These are phyloP conservation scores for Austroboletus rostrupii DNA, from an alignment of 1,284 basidiomycete genomes.

Conservation along the genomic window DNA sequence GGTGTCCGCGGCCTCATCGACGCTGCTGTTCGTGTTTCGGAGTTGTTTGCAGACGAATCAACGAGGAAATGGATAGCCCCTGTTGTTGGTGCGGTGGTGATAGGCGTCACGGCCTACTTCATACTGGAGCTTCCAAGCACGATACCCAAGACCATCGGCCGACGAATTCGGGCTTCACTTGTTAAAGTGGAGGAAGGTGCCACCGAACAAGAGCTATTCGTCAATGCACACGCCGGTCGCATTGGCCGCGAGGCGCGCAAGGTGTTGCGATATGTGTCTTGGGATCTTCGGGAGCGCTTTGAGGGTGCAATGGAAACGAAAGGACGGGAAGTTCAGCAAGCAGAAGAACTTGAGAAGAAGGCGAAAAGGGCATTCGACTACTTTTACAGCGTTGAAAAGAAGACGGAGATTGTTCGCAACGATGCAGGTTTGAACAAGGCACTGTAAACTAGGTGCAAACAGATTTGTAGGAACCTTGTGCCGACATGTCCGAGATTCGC, in stretches of 20 bases:
- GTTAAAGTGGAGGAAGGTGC: constrained; percentile 37
- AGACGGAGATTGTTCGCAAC: constrained; percentile 55
- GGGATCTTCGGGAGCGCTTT: constrained; percentile 89
- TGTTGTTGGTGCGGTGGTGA: constrained; percentile 70
- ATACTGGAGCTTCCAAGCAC: constrained; percentile 86
- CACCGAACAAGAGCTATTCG: constrained; percentile 51
- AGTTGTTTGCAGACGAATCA: constrained; percentile 80
- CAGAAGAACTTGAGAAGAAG: constrained; percentile 71
- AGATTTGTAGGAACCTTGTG: background rate
- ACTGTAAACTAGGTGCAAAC: constrained; percentile 11
- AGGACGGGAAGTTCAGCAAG: constrained; percentile 70
- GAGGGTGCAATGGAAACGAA: constrained; percentile 75
- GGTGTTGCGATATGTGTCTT: constrained; percentile 88
- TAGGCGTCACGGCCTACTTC: constrained; percentile 81
- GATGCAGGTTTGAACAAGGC: constrained; percentile 28
- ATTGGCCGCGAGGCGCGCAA: constrained; percentile 89
- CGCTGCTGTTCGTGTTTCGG: constrained; percentile 66
- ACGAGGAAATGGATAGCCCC: constrained; percentile 88
- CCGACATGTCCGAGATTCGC: background rate
- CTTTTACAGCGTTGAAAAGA: constrained; percentile 60
- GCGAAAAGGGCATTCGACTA: constrained; percentile 71
- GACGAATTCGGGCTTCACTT: constrained; percentile 66
- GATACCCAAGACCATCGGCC: constrained; percentile 89
- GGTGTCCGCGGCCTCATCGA: constrained; percentile 80
- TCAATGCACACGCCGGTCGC: constrained; percentile 68